These are phyloP conservation scores for Pseudodiploospora longispora DNA, from an alignment of 2,329 filamentous ascomycete genomes.

Conservation along the genomic window DNA sequence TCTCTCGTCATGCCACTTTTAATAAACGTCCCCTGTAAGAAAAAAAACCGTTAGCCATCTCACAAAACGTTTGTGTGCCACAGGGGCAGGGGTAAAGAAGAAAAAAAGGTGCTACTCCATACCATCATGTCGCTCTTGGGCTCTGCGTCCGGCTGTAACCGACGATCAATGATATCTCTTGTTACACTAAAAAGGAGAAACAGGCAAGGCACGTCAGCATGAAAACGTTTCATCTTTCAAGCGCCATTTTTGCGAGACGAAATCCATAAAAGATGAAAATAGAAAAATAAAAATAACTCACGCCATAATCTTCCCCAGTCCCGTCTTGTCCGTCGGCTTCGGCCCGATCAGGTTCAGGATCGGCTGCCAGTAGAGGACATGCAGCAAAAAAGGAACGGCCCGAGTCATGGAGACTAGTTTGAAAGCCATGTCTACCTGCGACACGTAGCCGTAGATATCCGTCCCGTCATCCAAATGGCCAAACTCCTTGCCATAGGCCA, in stretches of 20 bases:
- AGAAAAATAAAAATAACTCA: not conserved
- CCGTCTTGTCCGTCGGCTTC: not conserved
- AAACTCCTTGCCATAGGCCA: not conserved
- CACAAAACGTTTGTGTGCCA: not conserved
- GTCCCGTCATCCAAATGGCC: not conserved
- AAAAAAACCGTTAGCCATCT: not conserved
- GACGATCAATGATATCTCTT: not conserved
- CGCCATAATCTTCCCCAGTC: not conserved
- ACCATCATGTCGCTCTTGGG: not conserved
- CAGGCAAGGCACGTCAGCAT: no score
- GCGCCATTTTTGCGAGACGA: not conserved
- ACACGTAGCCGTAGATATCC: not conserved
- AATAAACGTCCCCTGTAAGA: not conserved
- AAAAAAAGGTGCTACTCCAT: not conserved
- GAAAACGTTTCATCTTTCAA: no score
- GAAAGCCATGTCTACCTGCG: not conserved
- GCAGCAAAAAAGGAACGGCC: not conserved
- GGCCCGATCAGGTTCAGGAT: not conserved
- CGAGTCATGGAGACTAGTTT: not conserved
- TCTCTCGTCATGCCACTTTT: not conserved
- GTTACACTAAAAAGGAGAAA: constrained; percentile 23
- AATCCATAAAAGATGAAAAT: not conserved
- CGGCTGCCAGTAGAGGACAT: not conserved
- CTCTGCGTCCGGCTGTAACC: not conserved
- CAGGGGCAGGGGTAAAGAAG: not conserved